Percentiles rank a stretch among this genome's conserved stretches.
Evolutionary conservation across 495 filamentous ascomycete genomes (phyloP).

Genomic region (Amorphotheca resinae): DNA sequence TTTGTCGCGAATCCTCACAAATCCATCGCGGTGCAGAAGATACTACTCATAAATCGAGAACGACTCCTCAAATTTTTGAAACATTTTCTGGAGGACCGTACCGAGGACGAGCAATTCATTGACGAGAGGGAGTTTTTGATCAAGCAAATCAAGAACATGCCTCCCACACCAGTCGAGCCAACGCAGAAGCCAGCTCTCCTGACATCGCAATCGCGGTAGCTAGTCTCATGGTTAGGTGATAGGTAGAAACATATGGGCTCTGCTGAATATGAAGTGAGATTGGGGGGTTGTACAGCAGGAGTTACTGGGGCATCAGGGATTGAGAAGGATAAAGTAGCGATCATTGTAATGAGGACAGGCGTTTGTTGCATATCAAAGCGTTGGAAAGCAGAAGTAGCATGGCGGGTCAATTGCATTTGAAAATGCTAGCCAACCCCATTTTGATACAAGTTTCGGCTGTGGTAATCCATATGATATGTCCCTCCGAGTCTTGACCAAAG

Average conservation of each 20-base stretch:
- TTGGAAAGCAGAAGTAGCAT: background rate
- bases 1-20: conserved; percentile 98
- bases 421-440: background rate
- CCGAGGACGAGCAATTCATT: conserved; percentile 96
- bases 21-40: conserved; percentile 83
- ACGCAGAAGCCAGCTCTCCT: conserved; percentile 22
- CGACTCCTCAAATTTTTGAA: conserved; percentile 78
- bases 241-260: no score
- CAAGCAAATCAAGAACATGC: conserved; percentile 78
- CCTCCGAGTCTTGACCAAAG: no score
- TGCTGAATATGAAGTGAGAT: no score
- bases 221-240: background rate
- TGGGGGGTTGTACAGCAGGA: no score
- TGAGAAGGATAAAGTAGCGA: conserved; percentile 1
- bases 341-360: conserved; percentile 12
- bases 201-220: conserved; percentile 16
- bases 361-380: conserved; percentile 11
- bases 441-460: background rate
- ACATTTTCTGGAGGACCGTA: conserved; percentile 85
- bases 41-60: conserved; percentile 90
- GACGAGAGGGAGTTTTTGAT: conserved; percentile 96
- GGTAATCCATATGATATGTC: no score
- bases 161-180: conserved; percentile 50
- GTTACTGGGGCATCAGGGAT: background rate
- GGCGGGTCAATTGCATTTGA: background rate